Evolutionary conservation across 2,329 filamentous ascomycete genomes (phyloP).

Genomic region (Davidsoniella eucalypti): DNA sequence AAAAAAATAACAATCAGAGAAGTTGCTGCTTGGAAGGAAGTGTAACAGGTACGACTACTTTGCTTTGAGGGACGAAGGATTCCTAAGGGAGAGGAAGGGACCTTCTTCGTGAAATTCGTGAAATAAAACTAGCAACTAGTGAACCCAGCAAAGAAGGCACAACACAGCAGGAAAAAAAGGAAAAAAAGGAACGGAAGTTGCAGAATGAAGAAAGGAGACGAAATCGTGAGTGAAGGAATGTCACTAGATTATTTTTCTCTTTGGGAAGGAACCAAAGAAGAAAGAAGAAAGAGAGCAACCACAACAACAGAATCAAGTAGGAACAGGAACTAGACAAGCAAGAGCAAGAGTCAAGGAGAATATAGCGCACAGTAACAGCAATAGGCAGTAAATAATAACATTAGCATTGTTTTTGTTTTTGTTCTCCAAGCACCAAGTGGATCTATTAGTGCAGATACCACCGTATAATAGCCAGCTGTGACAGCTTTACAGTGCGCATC

Average conservation of each 20-base stretch:
- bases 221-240: background rate
- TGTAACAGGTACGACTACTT: background rate
- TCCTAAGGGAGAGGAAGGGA: background rate
- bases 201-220: background rate
- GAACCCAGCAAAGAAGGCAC: too few relatives aligned
- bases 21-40: background rate
- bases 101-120: background rate
- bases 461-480: too few relatives aligned
- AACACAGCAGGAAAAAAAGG: background rate
- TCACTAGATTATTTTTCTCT: too few relatives aligned
- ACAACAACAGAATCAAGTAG: too few relatives aligned
- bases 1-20: conserved; percentile 1
- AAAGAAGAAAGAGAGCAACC: too few relatives aligned
- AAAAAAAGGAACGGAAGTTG: background rate
- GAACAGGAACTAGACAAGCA: background rate
- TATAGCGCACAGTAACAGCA: too few relatives aligned
- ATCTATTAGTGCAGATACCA: too few relatives aligned
- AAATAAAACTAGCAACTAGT: background rate
- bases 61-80: background rate
- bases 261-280: too few relatives aligned
- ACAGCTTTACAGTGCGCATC: too few relatives aligned
- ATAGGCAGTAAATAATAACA: too few relatives aligned
- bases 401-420: too few relatives aligned
- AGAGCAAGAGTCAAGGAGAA: background rate
- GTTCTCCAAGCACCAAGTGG: too few relatives aligned